Evolutionary conservation across 1,139 yeast genomes (phyloP).

Genomic region (Suhomyces yuchorum): DNA sequence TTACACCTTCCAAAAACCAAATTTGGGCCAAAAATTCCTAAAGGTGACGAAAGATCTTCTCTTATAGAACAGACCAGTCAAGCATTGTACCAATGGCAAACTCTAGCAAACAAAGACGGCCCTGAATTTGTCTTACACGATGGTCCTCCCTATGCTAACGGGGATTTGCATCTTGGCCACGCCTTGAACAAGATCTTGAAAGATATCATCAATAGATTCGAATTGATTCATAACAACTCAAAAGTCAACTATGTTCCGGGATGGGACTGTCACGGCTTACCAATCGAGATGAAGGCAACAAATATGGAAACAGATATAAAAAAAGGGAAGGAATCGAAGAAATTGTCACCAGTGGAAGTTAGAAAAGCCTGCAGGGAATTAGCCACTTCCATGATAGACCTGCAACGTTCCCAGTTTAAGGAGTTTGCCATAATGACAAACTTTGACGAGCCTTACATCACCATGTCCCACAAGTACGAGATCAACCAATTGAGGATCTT

Average conservation of each 20-base stretch:
- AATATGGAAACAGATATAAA: constrained; percentile 42
- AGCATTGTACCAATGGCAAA: constrained; percentile 41
- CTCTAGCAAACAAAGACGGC: constrained; percentile 15
- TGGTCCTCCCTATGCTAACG: constrained; percentile 99
- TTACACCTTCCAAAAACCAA: constrained; percentile 43
- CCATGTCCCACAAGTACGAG: constrained; percentile 73
- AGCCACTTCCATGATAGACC: constrained; percentile 64
- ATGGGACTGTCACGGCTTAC: constrained; percentile 99
- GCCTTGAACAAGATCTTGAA: constrained; percentile 86
- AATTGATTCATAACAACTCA: constrained; percentile 59
- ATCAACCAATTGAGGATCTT: constrained; percentile 73
- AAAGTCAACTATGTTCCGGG: constrained; percentile 81
- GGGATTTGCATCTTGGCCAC: constrained; percentile 91
- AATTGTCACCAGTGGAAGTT: constrained; percentile 45
- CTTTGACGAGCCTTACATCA: constrained; percentile 70
- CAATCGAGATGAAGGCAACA: constrained; percentile 83
- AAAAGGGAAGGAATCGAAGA: constrained; percentile 22
- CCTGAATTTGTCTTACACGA: constrained; percentile 75
- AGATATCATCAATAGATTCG: constrained; percentile 78
- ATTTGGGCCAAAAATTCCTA: constrained; percentile 47
- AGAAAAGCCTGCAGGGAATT: constrained; percentile 66
- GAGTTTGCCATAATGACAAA: constrained; percentile 82
- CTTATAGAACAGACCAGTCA: constrained; percentile 32
- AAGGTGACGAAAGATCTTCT: constrained; percentile 27
- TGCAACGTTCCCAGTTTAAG: constrained; percentile 65